Percentiles rank a stretch among this genome's conserved stretches.
Evolutionary conservation across 73 alveolate genomes (phyloP).

Genomic region (Tetrahymena elliotti): DNA sequence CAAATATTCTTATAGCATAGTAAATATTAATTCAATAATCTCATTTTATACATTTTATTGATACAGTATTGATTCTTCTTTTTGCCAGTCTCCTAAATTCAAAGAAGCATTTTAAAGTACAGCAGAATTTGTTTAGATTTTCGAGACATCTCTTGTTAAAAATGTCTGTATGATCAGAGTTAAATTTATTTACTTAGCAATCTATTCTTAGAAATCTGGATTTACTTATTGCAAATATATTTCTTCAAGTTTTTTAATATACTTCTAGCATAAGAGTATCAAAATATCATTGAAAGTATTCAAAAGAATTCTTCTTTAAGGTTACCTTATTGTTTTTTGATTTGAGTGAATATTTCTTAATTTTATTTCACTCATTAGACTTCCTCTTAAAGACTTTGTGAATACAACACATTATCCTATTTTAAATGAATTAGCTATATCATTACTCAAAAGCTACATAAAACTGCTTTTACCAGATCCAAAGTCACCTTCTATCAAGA

Average conservation of each 20-base stretch:
- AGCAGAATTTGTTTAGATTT: background rate
- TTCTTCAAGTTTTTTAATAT: background rate
- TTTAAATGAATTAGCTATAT: background rate
- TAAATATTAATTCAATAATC: background rate
- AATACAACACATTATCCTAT: background rate
- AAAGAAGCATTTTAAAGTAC: background rate
- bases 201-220: background rate
- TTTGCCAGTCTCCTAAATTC: background rate
- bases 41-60: background rate
- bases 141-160: background rate
- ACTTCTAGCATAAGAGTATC: background rate
- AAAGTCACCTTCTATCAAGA: background rate
- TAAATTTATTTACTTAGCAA: background rate
- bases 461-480: background rate
- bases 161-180: background rate
- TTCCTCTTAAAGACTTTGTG: background rate
- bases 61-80: background rate
- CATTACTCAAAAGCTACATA: background rate
- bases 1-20: background rate
- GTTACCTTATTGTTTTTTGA: background rate
- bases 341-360: background rate
- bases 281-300: background rate
- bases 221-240: background rate
- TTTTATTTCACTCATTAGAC: background rate
- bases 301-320: background rate